Conservation (phyloP, 2,329 filamentous ascomycete species). For the Fusarium sp. region DNA sequence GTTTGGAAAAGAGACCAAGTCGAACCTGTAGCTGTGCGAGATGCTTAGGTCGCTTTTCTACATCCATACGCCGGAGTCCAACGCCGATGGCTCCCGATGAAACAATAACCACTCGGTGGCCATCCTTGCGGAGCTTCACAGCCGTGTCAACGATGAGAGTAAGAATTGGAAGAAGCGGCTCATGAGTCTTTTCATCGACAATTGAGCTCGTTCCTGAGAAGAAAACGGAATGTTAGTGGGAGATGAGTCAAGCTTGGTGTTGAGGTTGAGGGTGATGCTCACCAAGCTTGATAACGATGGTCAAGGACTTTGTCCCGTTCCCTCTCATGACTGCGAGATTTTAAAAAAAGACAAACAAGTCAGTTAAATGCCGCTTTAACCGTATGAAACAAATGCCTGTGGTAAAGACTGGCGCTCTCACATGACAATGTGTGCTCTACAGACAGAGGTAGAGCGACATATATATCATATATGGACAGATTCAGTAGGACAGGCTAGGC, state of each 20-base stretch:
- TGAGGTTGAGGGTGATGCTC: conserved; percentile 47
- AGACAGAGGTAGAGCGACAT: conserved; percentile 12
- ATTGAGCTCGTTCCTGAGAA: conserved; percentile 97
- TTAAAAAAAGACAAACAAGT: conserved; percentile 52
- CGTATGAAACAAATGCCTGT: conserved; percentile 2
- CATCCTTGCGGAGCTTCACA: conserved; percentile 86
- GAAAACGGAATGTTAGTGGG: conserved; percentile 35
- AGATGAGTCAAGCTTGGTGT: conserved; percentile 21
- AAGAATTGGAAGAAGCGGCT: conserved; percentile 90
- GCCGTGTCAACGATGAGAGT: conserved; percentile 95
- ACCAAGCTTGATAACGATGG: conserved; percentile 89
- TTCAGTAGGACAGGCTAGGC: conserved; percentile 14
- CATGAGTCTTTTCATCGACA: conserved; percentile 93
- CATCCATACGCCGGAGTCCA: conserved; percentile 88
- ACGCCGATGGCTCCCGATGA: conserved; percentile 98
- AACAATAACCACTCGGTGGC: conserved; percentile 93
- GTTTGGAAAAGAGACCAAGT: not conserved
- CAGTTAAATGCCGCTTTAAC: conserved; percentile 58
- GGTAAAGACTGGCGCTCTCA: conserved; percentile 16
- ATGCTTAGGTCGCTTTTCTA: conserved; percentile 88
- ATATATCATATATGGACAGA: conserved; percentile 27
- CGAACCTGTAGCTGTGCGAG: conserved; percentile 84
- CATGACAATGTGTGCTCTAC: conserved; percentile 14
- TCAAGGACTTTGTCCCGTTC: conserved; percentile 54
- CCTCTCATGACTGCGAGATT: conserved; percentile 69